Conservation (phyloP, 2,329 filamentous ascomycete genomes). For the Setomelanomma holmii region DNA sequence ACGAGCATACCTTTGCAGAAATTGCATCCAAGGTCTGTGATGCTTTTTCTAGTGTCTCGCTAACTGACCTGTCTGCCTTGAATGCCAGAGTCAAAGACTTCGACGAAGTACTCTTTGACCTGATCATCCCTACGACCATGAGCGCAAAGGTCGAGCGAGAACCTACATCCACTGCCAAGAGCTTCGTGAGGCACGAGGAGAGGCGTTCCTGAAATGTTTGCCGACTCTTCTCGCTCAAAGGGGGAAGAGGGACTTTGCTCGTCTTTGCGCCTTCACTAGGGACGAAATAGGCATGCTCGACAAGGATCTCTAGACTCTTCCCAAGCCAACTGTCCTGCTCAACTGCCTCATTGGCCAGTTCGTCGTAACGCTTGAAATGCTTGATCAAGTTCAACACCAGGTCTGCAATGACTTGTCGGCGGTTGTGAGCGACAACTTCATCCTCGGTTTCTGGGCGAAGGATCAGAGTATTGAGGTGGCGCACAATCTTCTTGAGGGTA, state of each 20-base stretch:
- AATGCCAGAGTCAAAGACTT: constrained; percentile 55
- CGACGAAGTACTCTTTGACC: constrained; percentile 30
- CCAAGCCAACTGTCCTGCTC: constrained; percentile 53
- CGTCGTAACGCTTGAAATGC: constrained; percentile 43
- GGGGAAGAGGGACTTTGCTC: constrained; percentile 50
- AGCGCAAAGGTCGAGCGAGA: constrained; percentile 35
- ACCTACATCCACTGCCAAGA: constrained; percentile 47
- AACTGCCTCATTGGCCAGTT: constrained; percentile 25
- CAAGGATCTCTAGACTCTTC: constrained; percentile 54
- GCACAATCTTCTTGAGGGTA: constrained; percentile 59
- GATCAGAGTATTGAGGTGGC: constrained; percentile 58
- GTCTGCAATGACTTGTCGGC: constrained; percentile 59
- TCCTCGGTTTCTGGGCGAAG: constrained; percentile 55
- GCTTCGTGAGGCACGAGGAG: constrained; percentile 61
- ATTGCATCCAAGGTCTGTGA: constrained; percentile 41
- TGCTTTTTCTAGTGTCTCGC: constrained; percentile 45
- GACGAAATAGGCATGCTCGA: constrained; percentile 60
- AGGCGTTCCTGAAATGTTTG: constrained; percentile 62
- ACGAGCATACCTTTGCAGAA: constrained; percentile 26
- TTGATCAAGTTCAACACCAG: constrained; percentile 60
- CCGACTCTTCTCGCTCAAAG: constrained; percentile 56
- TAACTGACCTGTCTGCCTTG: constrained; percentile 55
- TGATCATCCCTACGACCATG: constrained; percentile 39
- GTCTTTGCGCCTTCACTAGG: constrained; percentile 43
- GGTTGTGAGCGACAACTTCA: constrained; percentile 53